These are phyloP conservation scores for Barbarea vulgaris DNA, from an alignment of 345 rosid species.

Conservation along the genomic window DNA sequence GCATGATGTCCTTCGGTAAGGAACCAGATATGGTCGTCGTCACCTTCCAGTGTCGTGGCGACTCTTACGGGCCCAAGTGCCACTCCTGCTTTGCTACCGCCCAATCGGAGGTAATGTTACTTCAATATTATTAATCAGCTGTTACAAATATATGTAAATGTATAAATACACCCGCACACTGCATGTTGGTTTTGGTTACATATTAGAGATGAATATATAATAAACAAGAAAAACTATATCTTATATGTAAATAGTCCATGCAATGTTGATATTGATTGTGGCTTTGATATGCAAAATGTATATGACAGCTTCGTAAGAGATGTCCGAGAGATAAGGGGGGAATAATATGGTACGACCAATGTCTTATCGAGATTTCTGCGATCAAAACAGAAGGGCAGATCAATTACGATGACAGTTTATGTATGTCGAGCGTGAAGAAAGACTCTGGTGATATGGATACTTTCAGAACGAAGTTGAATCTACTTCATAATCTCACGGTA, in stretches of 20 bases:
- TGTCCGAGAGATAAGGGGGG: slow-evolving; percentile 48
- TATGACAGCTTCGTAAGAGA: slow-evolving; percentile 20
- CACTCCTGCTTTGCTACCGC: slow-evolving; percentile 46
- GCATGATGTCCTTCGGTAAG: slow-evolving; percentile 26
- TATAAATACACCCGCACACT: not conserved
- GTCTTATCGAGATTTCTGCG: slow-evolving; percentile 50
- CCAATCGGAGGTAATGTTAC: slow-evolving; percentile 27
- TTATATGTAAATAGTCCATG: not conserved
- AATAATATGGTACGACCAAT: slow-evolving; percentile 52
- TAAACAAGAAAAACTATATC: not conserved
- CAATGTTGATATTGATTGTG: too few species aligned
- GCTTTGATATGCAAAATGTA: not conserved
- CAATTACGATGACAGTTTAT: slow-evolving; percentile 38
- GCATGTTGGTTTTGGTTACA: not conserved
- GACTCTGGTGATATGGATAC: too few species aligned
- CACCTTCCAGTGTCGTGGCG: slow-evolving; percentile 57
- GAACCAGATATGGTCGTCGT: slow-evolving; percentile 39
- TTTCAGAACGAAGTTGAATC: too few species aligned
- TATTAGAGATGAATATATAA: not conserved
- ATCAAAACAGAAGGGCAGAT: slow-evolving; percentile 42
- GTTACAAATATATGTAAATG: not conserved
- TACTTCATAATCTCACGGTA: too few species aligned
- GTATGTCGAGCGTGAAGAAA: not conserved
- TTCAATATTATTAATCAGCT: not conserved
- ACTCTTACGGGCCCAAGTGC: slow-evolving; percentile 46